Evolutionary conservation across 2,329 filamentous ascomycete species (phyloP).

Genomic region (Penicillium crustosum): DNA sequence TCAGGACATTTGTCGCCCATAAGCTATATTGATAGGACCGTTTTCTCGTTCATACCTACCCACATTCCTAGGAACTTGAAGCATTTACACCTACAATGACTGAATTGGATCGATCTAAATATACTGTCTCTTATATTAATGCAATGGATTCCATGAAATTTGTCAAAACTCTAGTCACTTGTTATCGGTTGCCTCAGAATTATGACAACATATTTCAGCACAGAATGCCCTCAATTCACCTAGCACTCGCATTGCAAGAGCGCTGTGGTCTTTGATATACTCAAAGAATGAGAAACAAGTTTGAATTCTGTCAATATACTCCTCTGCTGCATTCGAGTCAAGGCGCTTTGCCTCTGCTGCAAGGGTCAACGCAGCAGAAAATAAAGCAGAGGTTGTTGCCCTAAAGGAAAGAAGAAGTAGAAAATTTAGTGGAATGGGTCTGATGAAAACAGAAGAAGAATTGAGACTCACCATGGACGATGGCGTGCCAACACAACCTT

Average conservation of each 20-base stretch:
- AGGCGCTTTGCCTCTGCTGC: neutral
- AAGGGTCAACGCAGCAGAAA: neutral
- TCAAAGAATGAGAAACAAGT: neutral
- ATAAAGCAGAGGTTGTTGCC: neutral
- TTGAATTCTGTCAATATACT: neutral
- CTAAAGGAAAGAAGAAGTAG: neutral
- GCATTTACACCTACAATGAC: too few relatives aligned
- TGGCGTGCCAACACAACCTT: neutral
- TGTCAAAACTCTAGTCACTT: too few relatives aligned
- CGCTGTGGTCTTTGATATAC: neutral
- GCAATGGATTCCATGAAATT: too few relatives aligned
- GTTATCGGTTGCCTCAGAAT: too few relatives aligned
- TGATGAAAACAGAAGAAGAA: neutral
- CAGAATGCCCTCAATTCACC: neutral
- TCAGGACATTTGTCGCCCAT: too few relatives aligned
- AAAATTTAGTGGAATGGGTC: neutral
- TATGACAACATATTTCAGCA: too few relatives aligned
- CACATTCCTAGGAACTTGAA: too few relatives aligned
- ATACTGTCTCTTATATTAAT: too few relatives aligned
- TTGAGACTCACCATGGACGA: neutral
- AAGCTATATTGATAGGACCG: too few relatives aligned
- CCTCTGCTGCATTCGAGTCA: neutral
- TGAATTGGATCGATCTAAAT: too few relatives aligned
- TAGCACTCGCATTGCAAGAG: neutral
- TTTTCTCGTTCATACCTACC: too few relatives aligned